Conservation (phyloP, 1,139 yeast genomes). For the Petasospora rhodanensis region DNA sequence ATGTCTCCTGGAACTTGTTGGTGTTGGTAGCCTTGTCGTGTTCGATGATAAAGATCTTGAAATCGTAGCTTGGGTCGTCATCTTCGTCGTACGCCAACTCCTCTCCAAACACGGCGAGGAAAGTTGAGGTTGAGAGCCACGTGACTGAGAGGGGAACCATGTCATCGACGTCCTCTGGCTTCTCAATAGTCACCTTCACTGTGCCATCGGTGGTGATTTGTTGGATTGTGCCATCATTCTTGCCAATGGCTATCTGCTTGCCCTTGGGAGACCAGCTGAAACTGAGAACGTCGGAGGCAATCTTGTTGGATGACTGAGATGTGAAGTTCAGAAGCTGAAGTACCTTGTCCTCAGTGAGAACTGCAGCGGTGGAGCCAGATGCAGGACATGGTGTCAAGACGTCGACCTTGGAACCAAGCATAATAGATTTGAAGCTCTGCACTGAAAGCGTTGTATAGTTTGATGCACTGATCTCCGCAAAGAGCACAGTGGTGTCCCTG, state of each 20-base stretch:
- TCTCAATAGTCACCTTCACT: slow-evolving; percentile 22
- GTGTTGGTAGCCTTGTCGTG: slow-evolving; percentile 11
- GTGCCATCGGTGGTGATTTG: slow-evolving; percentile 26
- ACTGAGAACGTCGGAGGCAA: slow-evolving; percentile 22
- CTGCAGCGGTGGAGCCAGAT: slow-evolving; percentile 15
- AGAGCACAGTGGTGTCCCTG: background rate
- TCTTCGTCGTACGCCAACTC: slow-evolving; percentile 15
- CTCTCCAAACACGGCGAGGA: slow-evolving; percentile 19
- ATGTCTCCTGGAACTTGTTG: slow-evolving; percentile 32
- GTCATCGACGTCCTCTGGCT: slow-evolving; percentile 11
- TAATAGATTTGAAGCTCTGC: slow-evolving; percentile 2
- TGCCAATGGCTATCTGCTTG: slow-evolving; percentile 28
- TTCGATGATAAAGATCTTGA: slow-evolving; percentile 13
- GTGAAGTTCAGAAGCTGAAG: slow-evolving; percentile 17
- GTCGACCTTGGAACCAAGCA: slow-evolving; percentile 8
- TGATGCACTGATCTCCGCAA: slow-evolving; percentile 1
- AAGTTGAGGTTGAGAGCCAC: slow-evolving; percentile 16
- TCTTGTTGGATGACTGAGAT: background rate
- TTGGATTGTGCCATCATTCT: slow-evolving; percentile 23
- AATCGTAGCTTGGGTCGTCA: slow-evolving; percentile 17
- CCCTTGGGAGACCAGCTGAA: slow-evolving; percentile 33
- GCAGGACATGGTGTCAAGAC: slow-evolving; percentile 16
- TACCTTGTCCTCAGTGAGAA: slow-evolving; percentile 13
- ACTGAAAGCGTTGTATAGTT: slow-evolving; percentile 2
- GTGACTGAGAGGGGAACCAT: slow-evolving; percentile 15